Evolutionary conservation across 2,329 filamentous ascomycete species (phyloP), one percentile per base, ranked within the genome.

Genomic region (Sordariomycetes sp.): DNA sequence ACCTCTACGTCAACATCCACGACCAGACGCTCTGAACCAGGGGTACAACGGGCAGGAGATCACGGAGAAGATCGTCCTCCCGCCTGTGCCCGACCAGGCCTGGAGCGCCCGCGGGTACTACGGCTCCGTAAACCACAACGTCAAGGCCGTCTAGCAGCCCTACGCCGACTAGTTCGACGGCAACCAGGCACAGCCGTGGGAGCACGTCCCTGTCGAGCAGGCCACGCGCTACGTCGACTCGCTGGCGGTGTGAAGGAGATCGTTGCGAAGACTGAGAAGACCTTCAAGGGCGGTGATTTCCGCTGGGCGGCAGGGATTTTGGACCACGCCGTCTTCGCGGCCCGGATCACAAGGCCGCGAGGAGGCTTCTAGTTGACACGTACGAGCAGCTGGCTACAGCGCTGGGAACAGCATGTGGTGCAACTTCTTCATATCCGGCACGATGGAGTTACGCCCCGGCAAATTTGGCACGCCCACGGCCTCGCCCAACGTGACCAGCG

Each of bases 331-430:
- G 66, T 74, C 24, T 62, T 65, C 14, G 64, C 68, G 1, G 32
- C 53, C 18, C 25, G 3, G 28, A n/a, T 7, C 8, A 54, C 18
- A 59, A 62, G 0, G 60, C 65, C 52, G 64, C 65, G 1, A 64
- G 60, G 57, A 52, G 20, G 4, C 55, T 65, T 4, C 65, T 75
- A 3, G 69, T 67, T 1, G 58, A 59, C 1, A 66, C 69, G 1
- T 74, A 68, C 58, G 64, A 68, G 53, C 59, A 63, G 22, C 66
- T 76, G 10, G 70, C 0, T 70, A 65, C 57, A 69, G 70, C 2
- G 58, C 68, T 2, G 72, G 74, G 61, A 76, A 74, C 61, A 71
- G 65, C 3, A 69, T 68, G 0, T 74, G 72, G 72, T 62, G 73
- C 3, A 74, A 74, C 58, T 71, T 73, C 55, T 74, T 69, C 55